phyloP scores from a whole-genome alignment of 352 stramenopile genomes.

The Phytophthora melonis region DNA sequence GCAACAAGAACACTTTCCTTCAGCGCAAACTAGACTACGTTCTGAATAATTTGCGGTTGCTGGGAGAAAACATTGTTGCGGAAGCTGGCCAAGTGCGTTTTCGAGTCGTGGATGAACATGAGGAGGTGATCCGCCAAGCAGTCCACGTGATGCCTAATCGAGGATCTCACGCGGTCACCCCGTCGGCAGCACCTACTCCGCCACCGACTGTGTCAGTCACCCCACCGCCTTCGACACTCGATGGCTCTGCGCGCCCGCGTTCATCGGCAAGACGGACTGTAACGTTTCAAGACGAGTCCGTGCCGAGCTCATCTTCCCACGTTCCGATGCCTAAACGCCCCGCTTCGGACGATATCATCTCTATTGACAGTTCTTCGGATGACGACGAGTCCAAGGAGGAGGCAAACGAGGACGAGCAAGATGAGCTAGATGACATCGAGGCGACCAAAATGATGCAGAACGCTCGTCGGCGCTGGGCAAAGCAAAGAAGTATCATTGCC shows the following conservation, averaged over 20 bases:
- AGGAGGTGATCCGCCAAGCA: conserved; percentile 47
- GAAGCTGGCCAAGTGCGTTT: conserved; percentile 60
- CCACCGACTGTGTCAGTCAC: conserved; percentile 4
- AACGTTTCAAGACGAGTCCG: conserved; percentile 29
- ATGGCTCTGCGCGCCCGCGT: conserved; percentile 7
- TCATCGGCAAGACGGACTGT: conserved; percentile 28
- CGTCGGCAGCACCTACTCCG: conserved; percentile 10
- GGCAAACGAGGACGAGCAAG: conserved; percentile 8
- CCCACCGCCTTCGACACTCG: conserved; percentile 5
- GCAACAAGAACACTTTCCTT: conserved; percentile 51
- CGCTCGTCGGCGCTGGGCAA: conserved; percentile 14
- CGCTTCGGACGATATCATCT: conserved; percentile 13
- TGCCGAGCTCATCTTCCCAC: conserved; percentile 3
- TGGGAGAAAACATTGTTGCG: conserved; percentile 48
- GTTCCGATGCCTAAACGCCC: conserved; percentile 4
- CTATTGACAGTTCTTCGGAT: conserved; percentile 42
- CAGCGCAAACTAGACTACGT: conserved; percentile 62
- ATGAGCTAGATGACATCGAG: conserved; percentile 20
- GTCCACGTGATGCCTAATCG: conserved; percentile 52
- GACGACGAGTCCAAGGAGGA: conserved; percentile 30
- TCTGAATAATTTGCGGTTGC: conserved; percentile 56
- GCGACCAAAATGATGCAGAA: conserved; percentile 24
- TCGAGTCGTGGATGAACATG: conserved; percentile 48
- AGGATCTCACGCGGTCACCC: conserved; percentile 17
- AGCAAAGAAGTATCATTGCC: conserved; percentile 22